Evolutionary conservation across 768 basidiomycete species (phyloP), one percentile per base, ranked within the genome.

Genomic region (Favolaschia claudopus): DNA sequence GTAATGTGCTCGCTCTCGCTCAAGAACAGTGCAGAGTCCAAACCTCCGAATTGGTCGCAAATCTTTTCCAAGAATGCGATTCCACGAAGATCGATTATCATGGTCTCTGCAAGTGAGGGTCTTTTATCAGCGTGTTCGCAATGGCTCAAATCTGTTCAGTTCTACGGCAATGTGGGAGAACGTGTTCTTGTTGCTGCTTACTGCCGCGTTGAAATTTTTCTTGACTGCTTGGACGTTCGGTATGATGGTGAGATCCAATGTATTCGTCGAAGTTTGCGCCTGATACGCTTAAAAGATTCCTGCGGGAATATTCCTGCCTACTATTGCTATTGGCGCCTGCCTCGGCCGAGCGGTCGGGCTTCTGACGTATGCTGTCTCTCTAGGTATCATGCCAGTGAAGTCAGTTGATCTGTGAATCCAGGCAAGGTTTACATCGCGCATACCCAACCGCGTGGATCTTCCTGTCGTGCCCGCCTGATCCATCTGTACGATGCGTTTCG

Each of bases 1-100:
- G 17, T 8, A 4, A 5, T 36, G 9, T 17, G 13, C 14, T 28
- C 17, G n/a, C 12, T 19, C 24, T 27, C 31, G 48, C 24, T 44
- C 22, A 38, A 32, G 29, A 40, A 28, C 19, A 34, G 49, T 37
- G 7, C 54, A 87, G 89, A 43, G 89, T 87, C 6, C 89, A 89
- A 68, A 79, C 88, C 2, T 93, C 92, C 1, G 92, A 94, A 69
- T 79, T 95, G 20, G 93, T 95, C 7, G 85, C 90, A 10, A 90
- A 89, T 65, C 82, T 95, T 13, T 91, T 95, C 72, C 86, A 88
- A 63, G 93, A 95, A 72, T 96, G 94, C 68, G 87, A 89, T 67
- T 74, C 87, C 9, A 74, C 74, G 5, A 88, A 85, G 66, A 81
- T 82, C 7, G 86, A 89, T 67, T 88, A 85, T 60, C 89, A 89